These are phyloP conservation scores for Dryas drummondii DNA, from an alignment of 306 rosid genomes.

Conservation along the genomic window DNA sequence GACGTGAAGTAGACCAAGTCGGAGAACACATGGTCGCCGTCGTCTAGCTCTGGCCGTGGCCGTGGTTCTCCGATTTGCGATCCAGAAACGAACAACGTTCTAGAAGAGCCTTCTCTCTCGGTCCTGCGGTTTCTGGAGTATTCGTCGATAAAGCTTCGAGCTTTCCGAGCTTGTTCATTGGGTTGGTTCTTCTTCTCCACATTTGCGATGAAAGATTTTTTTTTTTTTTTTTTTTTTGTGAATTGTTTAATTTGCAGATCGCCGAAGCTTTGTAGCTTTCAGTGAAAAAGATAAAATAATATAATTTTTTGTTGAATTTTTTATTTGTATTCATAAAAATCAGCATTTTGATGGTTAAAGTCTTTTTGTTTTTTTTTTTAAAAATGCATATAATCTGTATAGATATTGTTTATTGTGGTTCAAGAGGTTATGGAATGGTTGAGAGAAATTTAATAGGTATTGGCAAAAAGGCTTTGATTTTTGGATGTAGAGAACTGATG, in stretches of 20 bases:
- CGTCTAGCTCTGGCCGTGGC: constrained; percentile 1
- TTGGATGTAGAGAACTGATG: not conserved
- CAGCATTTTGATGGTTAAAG: too few relatives aligned
- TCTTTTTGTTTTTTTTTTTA: not conserved
- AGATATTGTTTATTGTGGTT: not conserved
- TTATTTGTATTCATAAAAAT: not conserved
- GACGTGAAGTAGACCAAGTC: constrained; percentile 3
- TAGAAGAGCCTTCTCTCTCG: constrained; percentile 2
- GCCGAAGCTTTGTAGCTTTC: not conserved
- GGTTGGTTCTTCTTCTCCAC: constrained; percentile 2
- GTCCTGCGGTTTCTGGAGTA: not conserved
- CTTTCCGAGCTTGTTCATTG: not conserved
- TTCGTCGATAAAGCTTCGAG: not conserved
- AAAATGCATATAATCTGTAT: not conserved
- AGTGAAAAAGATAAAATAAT: not conserved
- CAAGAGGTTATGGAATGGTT: not conserved
- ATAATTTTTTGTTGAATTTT: not conserved
- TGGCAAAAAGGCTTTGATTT: not conserved
- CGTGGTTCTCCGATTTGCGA: constrained; percentile 33
- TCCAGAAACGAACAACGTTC: constrained; percentile 1
- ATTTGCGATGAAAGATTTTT: constrained; percentile 10
- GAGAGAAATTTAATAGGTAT: not conserved
- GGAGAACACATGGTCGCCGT: constrained; percentile 21
- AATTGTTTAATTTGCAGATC: not conserved
- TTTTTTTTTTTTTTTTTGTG: not conserved